These are phyloP conservation scores for Willaertia magna DNA, from an alignment of 208 protist genomes.

Conservation along the genomic window DNA sequence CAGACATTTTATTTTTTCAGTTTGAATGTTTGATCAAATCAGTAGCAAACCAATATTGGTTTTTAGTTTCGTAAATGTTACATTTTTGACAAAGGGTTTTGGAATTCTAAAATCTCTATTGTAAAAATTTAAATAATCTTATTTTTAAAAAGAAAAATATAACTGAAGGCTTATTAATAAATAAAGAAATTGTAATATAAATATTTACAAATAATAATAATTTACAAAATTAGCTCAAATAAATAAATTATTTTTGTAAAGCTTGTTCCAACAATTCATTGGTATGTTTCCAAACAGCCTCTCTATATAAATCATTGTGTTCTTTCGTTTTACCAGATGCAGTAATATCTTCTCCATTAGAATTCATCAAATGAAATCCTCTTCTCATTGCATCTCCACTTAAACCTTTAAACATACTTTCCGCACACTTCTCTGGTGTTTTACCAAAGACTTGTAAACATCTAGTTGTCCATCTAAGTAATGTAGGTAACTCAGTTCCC, in stretches of 20 bases:
- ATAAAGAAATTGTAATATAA: too few species aligned
- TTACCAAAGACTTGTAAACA: slow-evolving; percentile 9
- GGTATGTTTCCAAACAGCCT: not conserved
- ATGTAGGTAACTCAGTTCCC: slow-evolving; percentile 20
- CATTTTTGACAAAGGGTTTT: too few species aligned
- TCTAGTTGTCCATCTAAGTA: slow-evolving; percentile 7
- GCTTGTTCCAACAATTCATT: not conserved
- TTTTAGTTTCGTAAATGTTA: too few species aligned
- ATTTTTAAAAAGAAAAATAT: too few species aligned
- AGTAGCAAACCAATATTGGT: too few species aligned
- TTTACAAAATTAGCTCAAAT: too few species aligned
- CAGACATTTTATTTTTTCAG: too few species aligned
- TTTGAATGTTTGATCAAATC: too few species aligned
- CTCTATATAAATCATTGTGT: not conserved
- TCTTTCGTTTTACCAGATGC: not conserved
- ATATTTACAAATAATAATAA: too few species aligned
- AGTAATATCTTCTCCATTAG: not conserved
- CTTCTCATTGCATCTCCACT: not conserved
- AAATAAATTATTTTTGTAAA: not conserved
- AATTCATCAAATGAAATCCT: not conserved
- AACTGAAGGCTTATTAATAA: too few species aligned
- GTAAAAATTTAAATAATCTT: too few species aligned
- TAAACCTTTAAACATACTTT: slow-evolving; percentile 1
- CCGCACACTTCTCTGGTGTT: slow-evolving; percentile 12
- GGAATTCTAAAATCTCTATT: too few species aligned